phyloP scores from a whole-genome alignment of 495 filamentous ascomycete genomes.

The Neurospora sp. region DNA sequence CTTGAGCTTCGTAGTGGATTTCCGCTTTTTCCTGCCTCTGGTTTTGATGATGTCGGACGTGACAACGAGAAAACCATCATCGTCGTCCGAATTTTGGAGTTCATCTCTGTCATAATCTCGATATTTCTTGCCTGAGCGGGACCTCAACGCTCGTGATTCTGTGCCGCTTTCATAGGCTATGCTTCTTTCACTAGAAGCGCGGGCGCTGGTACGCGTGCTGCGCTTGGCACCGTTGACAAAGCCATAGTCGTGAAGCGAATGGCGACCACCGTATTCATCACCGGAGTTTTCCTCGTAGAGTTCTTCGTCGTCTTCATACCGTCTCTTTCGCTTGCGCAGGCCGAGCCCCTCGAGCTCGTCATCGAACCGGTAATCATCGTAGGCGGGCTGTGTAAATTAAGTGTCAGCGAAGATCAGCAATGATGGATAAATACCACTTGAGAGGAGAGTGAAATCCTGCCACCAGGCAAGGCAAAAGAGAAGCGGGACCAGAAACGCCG shows the following conservation, averaged over 20 bases:
- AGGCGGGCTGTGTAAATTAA: neutral
- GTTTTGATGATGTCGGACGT: slow-evolving; percentile 29
- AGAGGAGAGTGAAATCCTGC: neutral
- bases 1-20: neutral
- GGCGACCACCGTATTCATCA: neutral
- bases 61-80: slow-evolving; percentile 24
- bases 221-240: neutral
- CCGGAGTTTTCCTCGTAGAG: slow-evolving; percentile 17
- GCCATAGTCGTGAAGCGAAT: neutral
- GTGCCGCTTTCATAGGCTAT: neutral
- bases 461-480: neutral
- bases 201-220: slow-evolving; percentile 16
- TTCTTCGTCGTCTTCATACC: slow-evolving; percentile 22
- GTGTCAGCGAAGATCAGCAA: neutral
- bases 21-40: slow-evolving; percentile 3
- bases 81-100: slow-evolving; percentile 25
- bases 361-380: neutral
- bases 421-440: neutral
- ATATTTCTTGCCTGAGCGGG: slow-evolving; percentile 1
- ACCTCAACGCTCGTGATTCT: neutral
- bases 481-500: neutral
- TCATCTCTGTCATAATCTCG: slow-evolving; percentile 33
- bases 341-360: slow-evolving; percentile 9
- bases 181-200: slow-evolving; percentile 1
- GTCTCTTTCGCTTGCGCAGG: slow-evolving; percentile 13